Conservation (phyloP, 2,329 filamentous ascomycete genomes). For the Huntiella decipiens region DNA sequence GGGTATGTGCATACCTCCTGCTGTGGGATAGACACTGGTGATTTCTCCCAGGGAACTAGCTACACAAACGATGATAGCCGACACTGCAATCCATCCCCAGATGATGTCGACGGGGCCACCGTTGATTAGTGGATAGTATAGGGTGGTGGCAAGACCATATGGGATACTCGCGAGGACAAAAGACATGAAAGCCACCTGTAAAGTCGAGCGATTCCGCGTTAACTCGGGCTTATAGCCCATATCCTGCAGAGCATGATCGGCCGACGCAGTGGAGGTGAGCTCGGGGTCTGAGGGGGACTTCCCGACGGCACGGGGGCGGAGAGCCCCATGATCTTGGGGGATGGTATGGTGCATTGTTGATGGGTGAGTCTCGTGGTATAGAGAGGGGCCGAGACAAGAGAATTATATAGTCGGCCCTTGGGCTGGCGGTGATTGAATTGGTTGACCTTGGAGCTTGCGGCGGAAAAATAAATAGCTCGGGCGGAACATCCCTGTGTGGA, state of each 20-base stretch:
- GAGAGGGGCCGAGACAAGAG: not conserved
- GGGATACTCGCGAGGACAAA: conserved; percentile 59
- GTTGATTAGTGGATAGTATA: conserved; percentile 46
- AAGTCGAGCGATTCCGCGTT: conserved; percentile 43
- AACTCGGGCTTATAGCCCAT: conserved; percentile 50
- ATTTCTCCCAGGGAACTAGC: conserved; percentile 55
- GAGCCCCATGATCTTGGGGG: conserved; percentile 6
- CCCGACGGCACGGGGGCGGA: not conserved
- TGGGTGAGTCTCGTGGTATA: not conserved
- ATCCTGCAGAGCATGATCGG: conserved; percentile 42
- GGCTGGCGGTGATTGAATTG: not conserved
- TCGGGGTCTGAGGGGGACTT: conserved; percentile 10
- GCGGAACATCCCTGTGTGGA: not conserved
- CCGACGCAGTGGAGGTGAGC: conserved; percentile 20
- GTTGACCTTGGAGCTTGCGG: not conserved
- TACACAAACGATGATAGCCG: conserved; percentile 51
- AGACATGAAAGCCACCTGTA: conserved; percentile 56
- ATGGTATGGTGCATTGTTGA: not conserved
- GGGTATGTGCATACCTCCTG: conserved; percentile 30
- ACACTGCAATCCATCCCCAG: conserved; percentile 53
- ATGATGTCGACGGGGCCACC: conserved; percentile 52
- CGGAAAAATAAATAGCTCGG: not conserved
- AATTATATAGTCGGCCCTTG: not conserved
- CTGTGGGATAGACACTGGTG: conserved; percentile 58
- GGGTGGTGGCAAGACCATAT: conserved; percentile 52